A percentile compares a stretch with the other conserved stretches of the same genome.
Evolutionary conservation across 2,329 filamentous ascomycete genomes (phyloP).

Genomic region (Trichoderma harzianum): DNA sequence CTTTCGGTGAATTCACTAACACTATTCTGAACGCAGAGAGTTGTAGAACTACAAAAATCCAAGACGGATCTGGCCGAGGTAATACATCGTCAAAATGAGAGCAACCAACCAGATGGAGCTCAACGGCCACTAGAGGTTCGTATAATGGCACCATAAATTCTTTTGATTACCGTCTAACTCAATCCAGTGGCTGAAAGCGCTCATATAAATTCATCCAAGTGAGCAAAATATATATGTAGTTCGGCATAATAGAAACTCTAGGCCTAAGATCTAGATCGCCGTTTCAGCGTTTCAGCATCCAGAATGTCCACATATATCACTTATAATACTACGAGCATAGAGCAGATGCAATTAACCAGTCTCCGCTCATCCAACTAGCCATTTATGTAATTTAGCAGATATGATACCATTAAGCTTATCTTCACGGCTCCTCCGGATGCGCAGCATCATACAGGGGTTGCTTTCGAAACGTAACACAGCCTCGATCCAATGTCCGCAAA

Average conservation of each 20-base stretch:
- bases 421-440: background rate
- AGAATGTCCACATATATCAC: background rate
- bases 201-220: background rate
- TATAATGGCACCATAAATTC: background rate
- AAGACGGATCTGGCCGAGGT: conserved; percentile 16
- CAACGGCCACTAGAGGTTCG: conserved; percentile 1
- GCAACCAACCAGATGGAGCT: background rate
- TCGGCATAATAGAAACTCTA: background rate
- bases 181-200: background rate
- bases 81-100: background rate
- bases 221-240: background rate
- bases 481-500: background rate
- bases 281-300: background rate
- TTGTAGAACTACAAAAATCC: conserved; percentile 22
- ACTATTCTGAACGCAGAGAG: background rate
- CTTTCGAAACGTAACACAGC: background rate
- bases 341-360: background rate
- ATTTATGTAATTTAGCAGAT: background rate
- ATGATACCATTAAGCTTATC: background rate
- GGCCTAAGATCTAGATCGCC: background rate
- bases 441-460: background rate
- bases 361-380: background rate
- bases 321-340: background rate
- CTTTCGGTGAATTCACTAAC: background rate
- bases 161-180: background rate